These are phyloP conservation scores for Alternaria consortialis DNA, from an alignment of 2,329 filamentous ascomycete genomes.

Conservation along the genomic window DNA sequence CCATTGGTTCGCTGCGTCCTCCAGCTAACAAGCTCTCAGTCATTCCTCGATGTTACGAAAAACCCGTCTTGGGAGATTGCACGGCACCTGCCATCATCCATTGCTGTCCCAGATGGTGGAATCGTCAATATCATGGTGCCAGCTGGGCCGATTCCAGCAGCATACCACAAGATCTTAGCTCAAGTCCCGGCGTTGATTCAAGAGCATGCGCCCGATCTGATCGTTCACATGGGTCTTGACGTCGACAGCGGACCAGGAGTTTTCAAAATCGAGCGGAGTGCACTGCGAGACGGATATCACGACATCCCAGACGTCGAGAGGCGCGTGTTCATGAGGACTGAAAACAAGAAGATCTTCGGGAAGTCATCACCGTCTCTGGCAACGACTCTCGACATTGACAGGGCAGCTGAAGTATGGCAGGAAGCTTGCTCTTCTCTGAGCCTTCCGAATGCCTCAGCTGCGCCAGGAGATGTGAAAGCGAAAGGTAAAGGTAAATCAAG, in stretches of 20 bases:
- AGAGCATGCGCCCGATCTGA: constrained; percentile 63
- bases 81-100: constrained; percentile 61
- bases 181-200: constrained; percentile 71
- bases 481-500: neutral
- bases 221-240: constrained; percentile 84
- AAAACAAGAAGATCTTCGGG: neutral
- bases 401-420: neutral
- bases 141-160: constrained; percentile 72
- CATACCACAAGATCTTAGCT: constrained; percentile 59
- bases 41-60: constrained; percentile 74
- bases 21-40: constrained; percentile 59
- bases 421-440: neutral
- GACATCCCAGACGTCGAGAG: constrained; percentile 72
- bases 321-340: constrained; percentile 39
- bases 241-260: constrained; percentile 61
- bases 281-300: constrained; percentile 64
- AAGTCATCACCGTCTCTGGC: neutral
- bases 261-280: constrained; percentile 76
- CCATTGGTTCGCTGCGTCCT: neutral
- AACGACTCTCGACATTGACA: neutral
- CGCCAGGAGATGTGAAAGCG: neutral
- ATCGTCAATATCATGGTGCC: constrained; percentile 63
- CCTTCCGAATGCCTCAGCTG: neutral
- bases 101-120: constrained; percentile 15
- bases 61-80: constrained; percentile 88